phyloP scores from a whole-genome alignment of 768 basidiomycete genomes.

The Kwoniella shandongensis region DNA sequence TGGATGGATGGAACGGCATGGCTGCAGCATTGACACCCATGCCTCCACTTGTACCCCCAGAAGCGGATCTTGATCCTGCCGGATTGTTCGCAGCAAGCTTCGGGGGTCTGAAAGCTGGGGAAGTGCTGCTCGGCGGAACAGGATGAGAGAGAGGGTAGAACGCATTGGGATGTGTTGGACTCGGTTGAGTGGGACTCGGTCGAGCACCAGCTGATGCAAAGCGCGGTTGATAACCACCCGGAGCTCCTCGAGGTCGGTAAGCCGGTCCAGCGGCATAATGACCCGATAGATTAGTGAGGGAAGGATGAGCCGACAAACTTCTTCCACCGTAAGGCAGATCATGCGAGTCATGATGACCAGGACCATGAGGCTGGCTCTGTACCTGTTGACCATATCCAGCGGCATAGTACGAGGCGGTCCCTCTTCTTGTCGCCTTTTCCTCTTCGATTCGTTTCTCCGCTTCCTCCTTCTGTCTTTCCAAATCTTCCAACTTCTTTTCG shows the following conservation, averaged over 20 bases:
- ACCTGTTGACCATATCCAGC: slow-evolving; percentile 16
- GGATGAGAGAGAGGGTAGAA: slow-evolving; percentile 34
- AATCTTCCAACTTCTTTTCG: slow-evolving; percentile 41
- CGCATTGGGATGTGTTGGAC: slow-evolving; percentile 29
- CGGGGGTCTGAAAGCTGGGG: slow-evolving; percentile 25
- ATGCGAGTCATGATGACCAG: slow-evolving; percentile 10
- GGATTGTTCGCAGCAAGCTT: slow-evolving; percentile 3
- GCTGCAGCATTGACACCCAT: slow-evolving; percentile 36
- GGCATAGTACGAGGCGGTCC: slow-evolving; percentile 12
- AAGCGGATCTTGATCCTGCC: slow-evolving; percentile 6
- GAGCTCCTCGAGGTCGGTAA: slow-evolving; percentile 31
- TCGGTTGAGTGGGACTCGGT: slow-evolving; percentile 22
- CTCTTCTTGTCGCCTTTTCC: slow-evolving; percentile 10
- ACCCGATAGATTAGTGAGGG: slow-evolving; percentile 25
- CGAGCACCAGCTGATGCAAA: slow-evolving; percentile 36
- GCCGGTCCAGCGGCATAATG: slow-evolving; percentile 38
- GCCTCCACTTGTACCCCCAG: slow-evolving; percentile 2
- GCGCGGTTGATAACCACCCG: slow-evolving; percentile 37
- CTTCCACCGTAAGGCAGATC: slow-evolving; percentile 10
- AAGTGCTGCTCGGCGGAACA: slow-evolving; percentile 16
- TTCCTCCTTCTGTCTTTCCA: slow-evolving; percentile 46
- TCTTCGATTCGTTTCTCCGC: slow-evolving; percentile 43
- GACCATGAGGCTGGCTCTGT: slow-evolving; percentile 9
- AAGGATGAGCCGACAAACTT: slow-evolving; percentile 32
- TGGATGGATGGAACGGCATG: slow-evolving; percentile 35